phyloP scores from a whole-genome alignment of 2,329 filamentous ascomycete genomes.

The Calonectria pteridis region DNA sequence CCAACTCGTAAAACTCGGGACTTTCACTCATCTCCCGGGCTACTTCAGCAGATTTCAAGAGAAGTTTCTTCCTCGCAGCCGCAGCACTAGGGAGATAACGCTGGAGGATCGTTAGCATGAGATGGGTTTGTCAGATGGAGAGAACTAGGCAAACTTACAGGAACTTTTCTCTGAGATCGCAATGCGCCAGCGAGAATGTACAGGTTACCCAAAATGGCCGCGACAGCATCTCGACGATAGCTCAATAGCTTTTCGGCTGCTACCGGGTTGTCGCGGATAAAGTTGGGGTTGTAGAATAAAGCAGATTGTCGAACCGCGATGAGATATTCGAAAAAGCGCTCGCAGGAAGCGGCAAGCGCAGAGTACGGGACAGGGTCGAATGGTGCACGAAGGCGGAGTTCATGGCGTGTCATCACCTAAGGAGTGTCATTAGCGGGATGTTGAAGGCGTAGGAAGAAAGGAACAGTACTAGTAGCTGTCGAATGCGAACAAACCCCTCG shows the following conservation, averaged over 20 bases:
- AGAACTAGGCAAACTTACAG: conserved; percentile 49
- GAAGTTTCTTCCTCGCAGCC: conserved; percentile 63
- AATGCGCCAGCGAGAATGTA: conserved; percentile 70
- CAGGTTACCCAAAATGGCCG: conserved; percentile 68
- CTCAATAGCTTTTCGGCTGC: conserved; percentile 62
- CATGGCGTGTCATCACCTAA: conserved; percentile 66
- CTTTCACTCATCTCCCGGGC: conserved; percentile 52
- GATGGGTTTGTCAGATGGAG: neutral
- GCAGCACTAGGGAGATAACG: conserved; percentile 69
- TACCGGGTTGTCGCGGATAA: conserved; percentile 63
- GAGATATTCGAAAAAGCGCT: conserved; percentile 71
- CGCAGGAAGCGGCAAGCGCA: conserved; percentile 66
- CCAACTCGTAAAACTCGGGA: conserved; percentile 40
- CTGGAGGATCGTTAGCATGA: conserved; percentile 39
- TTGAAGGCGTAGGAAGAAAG: neutral
- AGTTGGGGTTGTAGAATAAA: conserved; percentile 67
- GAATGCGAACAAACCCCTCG: conserved; percentile 70
- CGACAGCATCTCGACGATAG: conserved; percentile 68
- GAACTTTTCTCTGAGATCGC: conserved; percentile 62
- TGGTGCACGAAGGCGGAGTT: conserved; percentile 68
- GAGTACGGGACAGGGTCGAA: conserved; percentile 70
- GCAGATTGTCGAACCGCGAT: conserved; percentile 69
- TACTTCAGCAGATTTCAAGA: conserved; percentile 63
- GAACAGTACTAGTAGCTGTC: conserved; percentile 62
- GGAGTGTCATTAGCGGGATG: neutral